phyloP scores from a whole-genome alignment of 1,284 basidiomycete species.

The Phellopilus nigrolimitatus region DNA sequence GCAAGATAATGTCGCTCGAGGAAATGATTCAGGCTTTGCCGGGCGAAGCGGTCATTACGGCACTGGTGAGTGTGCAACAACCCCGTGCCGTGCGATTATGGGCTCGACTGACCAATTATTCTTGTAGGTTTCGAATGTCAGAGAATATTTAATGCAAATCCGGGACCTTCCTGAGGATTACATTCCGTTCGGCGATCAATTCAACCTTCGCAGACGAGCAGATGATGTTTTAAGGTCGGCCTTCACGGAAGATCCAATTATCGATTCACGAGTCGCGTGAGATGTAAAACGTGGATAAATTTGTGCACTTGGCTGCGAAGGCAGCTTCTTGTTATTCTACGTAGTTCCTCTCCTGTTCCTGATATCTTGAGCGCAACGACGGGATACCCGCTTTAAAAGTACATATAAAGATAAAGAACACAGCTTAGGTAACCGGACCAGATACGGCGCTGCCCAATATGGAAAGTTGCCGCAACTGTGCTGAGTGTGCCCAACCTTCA shows the following conservation, averaged over 20 bases:
- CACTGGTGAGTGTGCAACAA: conserved; percentile 4
- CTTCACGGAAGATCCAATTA: background rate
- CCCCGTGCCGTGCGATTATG: background rate
- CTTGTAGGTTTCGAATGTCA: conserved; percentile 4
- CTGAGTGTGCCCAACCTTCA: background rate
- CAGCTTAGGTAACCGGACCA: too few relatives aligned
- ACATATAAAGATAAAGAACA: too few relatives aligned
- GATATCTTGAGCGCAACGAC: too few relatives aligned
- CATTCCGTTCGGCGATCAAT: conserved; percentile 10
- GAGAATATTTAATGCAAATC: conserved; percentile 3
- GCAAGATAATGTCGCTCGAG: background rate
- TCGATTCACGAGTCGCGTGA: too few relatives aligned
- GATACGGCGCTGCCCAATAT: too few relatives aligned
- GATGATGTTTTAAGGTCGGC: background rate
- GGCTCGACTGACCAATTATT: background rate
- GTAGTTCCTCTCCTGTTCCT: too few relatives aligned
- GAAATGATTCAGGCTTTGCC: background rate
- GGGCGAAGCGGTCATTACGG: background rate
- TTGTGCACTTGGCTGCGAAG: too few relatives aligned
- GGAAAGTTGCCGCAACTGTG: too few relatives aligned
- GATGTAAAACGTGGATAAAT: background rate
- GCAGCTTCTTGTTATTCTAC: too few relatives aligned
- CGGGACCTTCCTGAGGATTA: conserved; percentile 11
- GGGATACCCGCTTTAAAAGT: too few relatives aligned
- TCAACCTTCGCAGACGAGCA: conserved; percentile 1